These are phyloP conservation scores for Pyrenophora graminea DNA, from an alignment of 2,329 filamentous ascomycete genomes.

Conservation along the genomic window DNA sequence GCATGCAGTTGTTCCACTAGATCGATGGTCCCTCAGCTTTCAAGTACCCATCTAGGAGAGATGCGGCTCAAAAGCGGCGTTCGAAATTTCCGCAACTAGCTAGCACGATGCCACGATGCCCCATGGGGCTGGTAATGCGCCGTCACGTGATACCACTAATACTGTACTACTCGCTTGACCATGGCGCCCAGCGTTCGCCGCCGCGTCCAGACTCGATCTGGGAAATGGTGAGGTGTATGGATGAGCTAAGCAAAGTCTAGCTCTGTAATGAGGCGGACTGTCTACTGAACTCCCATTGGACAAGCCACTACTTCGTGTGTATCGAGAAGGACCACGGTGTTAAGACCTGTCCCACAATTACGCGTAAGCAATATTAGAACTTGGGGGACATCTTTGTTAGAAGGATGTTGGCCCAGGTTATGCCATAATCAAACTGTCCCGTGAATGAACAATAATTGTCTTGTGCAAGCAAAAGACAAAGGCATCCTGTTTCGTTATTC, in stretches of 20 bases:
- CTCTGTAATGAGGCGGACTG: neutral
- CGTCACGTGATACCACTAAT: slow-evolving; percentile 7
- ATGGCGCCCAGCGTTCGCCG: neutral
- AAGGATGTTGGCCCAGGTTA: too few species aligned
- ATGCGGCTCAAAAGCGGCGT: slow-evolving; percentile 3
- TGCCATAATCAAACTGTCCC: too few species aligned
- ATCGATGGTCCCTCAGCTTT: neutral
- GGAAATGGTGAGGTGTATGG: slow-evolving; percentile 1
- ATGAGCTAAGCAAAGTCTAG: neutral
- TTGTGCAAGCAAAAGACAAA: neutral
- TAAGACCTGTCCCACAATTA: too few species aligned
- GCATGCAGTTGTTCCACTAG: neutral
- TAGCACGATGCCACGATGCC: slow-evolving; percentile 2
- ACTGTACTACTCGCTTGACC: slow-evolving; percentile 4
- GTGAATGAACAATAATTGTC: too few species aligned
- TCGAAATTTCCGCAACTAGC: neutral
- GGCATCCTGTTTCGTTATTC: neutral
- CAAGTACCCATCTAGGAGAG: neutral
- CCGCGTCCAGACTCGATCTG: slow-evolving; percentile 9
- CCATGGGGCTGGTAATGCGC: slow-evolving; percentile 5
- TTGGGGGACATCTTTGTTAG: too few species aligned
- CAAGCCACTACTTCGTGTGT: too few species aligned
- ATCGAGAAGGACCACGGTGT: too few species aligned
- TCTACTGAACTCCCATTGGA: too few species aligned
- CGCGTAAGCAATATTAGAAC: too few species aligned